Evolutionary conservation across 2,329 filamentous ascomycete genomes (phyloP).

Genomic region (Corynespora cassiicola): DNA sequence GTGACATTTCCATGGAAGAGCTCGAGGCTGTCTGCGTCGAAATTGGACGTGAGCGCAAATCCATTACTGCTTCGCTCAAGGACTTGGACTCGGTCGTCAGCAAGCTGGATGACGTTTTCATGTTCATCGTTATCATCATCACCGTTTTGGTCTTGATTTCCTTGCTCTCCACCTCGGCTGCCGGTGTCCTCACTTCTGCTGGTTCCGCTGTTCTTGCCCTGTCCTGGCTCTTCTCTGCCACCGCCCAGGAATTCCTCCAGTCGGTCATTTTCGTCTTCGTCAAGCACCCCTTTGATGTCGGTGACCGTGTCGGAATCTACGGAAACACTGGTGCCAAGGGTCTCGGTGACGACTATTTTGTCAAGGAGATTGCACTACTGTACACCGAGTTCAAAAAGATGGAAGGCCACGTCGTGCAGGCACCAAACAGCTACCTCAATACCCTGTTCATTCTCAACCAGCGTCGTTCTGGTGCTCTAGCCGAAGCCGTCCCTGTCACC

Average conservation of each 20-base stretch:
- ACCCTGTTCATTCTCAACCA: conserved; percentile 95
- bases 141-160: conserved; percentile 86
- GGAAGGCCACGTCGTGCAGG: conserved; percentile 95
- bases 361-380: conserved; percentile 89
- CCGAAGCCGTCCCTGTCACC: conserved; percentile 82
- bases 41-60: conserved; percentile 92
- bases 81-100: conserved; percentile 92
- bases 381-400: conserved; percentile 99
- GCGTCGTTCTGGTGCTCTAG: conserved; percentile 84
- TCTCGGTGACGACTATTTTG: conserved; percentile 91
- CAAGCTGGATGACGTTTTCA: conserved; percentile 87
- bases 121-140: conserved; percentile 84
- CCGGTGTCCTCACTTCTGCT: conserved; percentile 86
- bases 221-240: conserved; percentile 91
- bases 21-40: conserved; percentile 92
- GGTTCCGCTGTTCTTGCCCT: conserved; percentile 87
- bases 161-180: conserved; percentile 88
- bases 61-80: conserved; percentile 92
- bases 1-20: conserved; percentile 94
- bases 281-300: conserved; percentile 96
- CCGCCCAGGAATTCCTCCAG: conserved; percentile 92
- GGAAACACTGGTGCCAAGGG: conserved; percentile 82
- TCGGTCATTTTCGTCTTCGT: conserved; percentile 95
- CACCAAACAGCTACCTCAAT: conserved; percentile 92
- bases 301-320: conserved; percentile 90